Percentiles rank a stretch among this genome's conserved stretches.
These are phyloP conservation scores for Pterulicium gracile DNA, from an alignment of 1,284 basidiomycete genomes.

Conservation along the genomic window DNA sequence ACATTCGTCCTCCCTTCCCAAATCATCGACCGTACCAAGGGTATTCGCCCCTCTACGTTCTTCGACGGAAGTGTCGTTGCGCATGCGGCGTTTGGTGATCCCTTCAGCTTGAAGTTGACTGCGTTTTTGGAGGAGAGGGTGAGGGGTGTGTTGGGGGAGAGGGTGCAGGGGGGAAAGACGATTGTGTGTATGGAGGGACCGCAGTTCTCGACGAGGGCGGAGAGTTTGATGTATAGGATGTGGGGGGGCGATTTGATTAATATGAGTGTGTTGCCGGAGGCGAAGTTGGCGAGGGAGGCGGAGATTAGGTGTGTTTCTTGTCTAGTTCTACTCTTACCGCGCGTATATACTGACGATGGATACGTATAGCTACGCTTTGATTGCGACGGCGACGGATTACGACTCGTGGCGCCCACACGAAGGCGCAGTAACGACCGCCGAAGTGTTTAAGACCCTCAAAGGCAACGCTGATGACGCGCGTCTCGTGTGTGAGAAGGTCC, in stretches of 20 bases:
- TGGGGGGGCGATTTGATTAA: constrained; percentile 95
- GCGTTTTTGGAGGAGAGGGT: constrained; percentile 64
- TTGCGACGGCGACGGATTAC: constrained; percentile 87
- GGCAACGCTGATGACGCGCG: constrained; percentile 81
- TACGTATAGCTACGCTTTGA: constrained; percentile 65
- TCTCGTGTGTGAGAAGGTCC: constrained; percentile 60
- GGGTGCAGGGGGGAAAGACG: constrained; percentile 70
- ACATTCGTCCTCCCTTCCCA: constrained; percentile 86
- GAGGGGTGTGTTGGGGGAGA: constrained; percentile 34
- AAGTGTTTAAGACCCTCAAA: constrained; percentile 81
- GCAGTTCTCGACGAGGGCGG: constrained; percentile 89
- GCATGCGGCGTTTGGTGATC: constrained; percentile 92
- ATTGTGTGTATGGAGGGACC: constrained; percentile 98
- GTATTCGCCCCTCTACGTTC: constrained; percentile 76
- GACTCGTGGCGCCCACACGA: constrained; percentile 81
- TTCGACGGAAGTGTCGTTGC: constrained; percentile 84
- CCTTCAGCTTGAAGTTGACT: constrained; percentile 63
- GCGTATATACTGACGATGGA: constrained; percentile 7
- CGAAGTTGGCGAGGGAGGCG: constrained; percentile 91
- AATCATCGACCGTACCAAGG: constrained; percentile 96
- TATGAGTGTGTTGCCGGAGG: constrained; percentile 93
- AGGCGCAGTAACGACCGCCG: constrained; percentile 78
- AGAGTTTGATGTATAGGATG: constrained; percentile 87
- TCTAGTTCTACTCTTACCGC: constrained; percentile 1
- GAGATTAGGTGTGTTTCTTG: constrained; percentile 65